Evolutionary conservation across 2,329 filamentous ascomycete genomes (phyloP), one percentile per base, ranked within the genome.

Genomic region (Fusarium sp.): DNA sequence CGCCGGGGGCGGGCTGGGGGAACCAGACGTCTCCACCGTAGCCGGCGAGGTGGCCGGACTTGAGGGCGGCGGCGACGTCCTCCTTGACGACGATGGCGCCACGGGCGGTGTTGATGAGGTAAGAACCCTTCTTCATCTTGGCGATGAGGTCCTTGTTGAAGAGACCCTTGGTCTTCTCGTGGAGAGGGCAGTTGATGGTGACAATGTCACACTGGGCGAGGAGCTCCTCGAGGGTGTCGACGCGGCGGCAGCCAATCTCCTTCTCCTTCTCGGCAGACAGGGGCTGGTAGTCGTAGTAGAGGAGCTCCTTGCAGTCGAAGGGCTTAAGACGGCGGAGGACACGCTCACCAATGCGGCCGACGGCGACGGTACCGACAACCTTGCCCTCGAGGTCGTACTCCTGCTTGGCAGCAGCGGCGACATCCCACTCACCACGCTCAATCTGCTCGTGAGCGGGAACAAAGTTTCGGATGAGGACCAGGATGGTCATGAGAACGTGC

Each of bases 211-310:
- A 98, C 86, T 97, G 93, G 40, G 88, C 86, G 69, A 99, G 83
- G 89, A 99, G 91, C 82, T 98, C 95, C 87, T 97, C 94, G 77
- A 99, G 90, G 77, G 81, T 87, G 53, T 95, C 91, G 65, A 98
- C 93, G 68, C 96, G 90, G 77, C 93, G 89, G 88, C 91, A 94
- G 81, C 95, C 95, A 83, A 98, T 98, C 86, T 97, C 95, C 83
- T 91, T 89, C 89, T 98, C 94, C 76, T 89, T 86, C 85, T 97
- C 93, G 66, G 93, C 78, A 66, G 84, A 86, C 72, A 99, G 87
- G 57, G 95, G 93, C 88, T 99, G 96, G 91, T 99, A 99, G 86
- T 99, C 96, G 81, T 92, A 98, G 92, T 99, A 99, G 71, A 98
- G 89, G 55, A 99, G 89, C 87, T 98, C 95, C 90, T 97, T 97